These are phyloP conservation scores for Suhomyces wounanorum DNA, from an alignment of 1,139 yeast species.

Conservation along the genomic window DNA sequence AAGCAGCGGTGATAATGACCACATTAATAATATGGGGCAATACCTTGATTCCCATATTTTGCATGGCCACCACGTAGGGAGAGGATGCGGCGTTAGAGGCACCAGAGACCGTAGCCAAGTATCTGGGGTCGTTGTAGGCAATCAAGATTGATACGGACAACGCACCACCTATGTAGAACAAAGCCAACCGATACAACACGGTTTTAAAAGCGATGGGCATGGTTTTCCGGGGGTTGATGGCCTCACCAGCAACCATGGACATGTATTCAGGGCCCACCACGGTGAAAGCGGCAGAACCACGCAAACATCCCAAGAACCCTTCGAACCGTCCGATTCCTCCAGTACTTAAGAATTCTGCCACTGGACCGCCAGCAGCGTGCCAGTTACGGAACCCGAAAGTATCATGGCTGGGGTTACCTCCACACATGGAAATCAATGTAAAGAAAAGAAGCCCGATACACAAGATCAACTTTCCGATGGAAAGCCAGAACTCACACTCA, in stretches of 20 bases:
- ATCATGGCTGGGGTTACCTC: slow-evolving; percentile 73
- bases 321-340: slow-evolving; percentile 69
- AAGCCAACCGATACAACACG: slow-evolving; percentile 68
- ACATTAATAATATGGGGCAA: slow-evolving; percentile 47
- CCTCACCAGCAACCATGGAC: slow-evolving; percentile 83
- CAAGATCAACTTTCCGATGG: slow-evolving; percentile 69
- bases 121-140: slow-evolving; percentile 43
- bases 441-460: slow-evolving; percentile 73
- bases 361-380: slow-evolving; percentile 49
- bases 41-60: slow-evolving; percentile 37
- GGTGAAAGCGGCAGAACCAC: slow-evolving; percentile 61
- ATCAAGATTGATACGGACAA: slow-evolving; percentile 42
- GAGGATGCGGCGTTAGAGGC: slow-evolving; percentile 35
- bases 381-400: slow-evolving; percentile 70
- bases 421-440: slow-evolving; percentile 79
- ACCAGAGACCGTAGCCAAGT: slow-evolving; percentile 25
- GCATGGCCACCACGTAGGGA: slow-evolving; percentile 50
- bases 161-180: slow-evolving; percentile 62
- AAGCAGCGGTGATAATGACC: slow-evolving; percentile 37
- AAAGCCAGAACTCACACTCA: slow-evolving; percentile 79
- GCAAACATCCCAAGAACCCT: slow-evolving; percentile 65
- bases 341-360: slow-evolving; percentile 54
- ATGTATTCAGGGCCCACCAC: slow-evolving; percentile 86
- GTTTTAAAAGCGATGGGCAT: slow-evolving; percentile 79
- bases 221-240: slow-evolving; percentile 72